A percentile compares a stretch with the other conserved stretches of the same genome.
Conservation (phyloP, 768 basidiomycete genomes). For the Phaeotremella fagi region DNA sequence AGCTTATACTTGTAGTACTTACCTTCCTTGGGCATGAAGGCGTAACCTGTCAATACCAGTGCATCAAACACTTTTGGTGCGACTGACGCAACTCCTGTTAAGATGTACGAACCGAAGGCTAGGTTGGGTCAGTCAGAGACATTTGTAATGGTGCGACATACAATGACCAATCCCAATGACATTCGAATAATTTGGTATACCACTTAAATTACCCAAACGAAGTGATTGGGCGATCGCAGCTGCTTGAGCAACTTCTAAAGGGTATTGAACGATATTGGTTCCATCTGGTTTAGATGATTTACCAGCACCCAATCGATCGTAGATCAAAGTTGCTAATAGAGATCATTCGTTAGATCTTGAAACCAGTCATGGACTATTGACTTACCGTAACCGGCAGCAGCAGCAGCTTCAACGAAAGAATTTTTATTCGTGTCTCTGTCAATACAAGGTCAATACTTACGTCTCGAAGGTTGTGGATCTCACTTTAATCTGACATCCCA, state of each 20-base stretch:
- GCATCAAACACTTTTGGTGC: slow-evolving; percentile 17
- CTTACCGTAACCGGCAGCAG: background rate
- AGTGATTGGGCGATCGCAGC: slow-evolving; percentile 19
- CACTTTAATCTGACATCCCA: slow-evolving; percentile 29
- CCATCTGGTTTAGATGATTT: slow-evolving; percentile 34
- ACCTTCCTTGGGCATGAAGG: slow-evolving; percentile 22
- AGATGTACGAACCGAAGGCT: slow-evolving; percentile 20
- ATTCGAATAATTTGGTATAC: slow-evolving; percentile 16
- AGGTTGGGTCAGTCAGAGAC: slow-evolving; percentile 1
- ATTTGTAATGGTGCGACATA: background rate
- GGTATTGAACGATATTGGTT: slow-evolving; percentile 28
- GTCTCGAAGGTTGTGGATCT: no score
- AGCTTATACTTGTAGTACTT: no score
- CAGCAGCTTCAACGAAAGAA: background rate
- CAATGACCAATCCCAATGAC: slow-evolving; percentile 33
- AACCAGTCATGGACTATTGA: no score
- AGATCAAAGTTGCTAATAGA: slow-evolving; percentile 30
- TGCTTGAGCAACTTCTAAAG: slow-evolving; percentile 33
- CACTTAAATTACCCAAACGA: slow-evolving; percentile 15
- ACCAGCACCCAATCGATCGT: slow-evolving; percentile 36
- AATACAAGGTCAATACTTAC: no score
- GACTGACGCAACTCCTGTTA: slow-evolving; percentile 12
- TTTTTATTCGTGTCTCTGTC: background rate
- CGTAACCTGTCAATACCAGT: slow-evolving; percentile 31
- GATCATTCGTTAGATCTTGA: no score